Base-by-base conservation (phyloP, 371 early-diverging fungal genomes). In the Mortierella sp. region DNA sequence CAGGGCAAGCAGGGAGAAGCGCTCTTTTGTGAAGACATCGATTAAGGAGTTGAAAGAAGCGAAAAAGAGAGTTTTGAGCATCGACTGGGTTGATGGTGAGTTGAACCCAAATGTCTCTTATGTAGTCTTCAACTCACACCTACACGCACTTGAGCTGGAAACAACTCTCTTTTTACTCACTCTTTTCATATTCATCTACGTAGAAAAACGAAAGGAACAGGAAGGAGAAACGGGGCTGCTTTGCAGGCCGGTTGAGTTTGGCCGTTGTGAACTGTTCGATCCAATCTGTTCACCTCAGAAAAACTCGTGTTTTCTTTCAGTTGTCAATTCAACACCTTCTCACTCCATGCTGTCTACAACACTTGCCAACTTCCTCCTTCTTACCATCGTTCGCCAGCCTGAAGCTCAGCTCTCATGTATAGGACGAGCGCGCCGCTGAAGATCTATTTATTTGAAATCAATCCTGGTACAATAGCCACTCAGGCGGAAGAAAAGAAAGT, bases 1-100 rank as follows among this genome's bases (percentile, higher is more conserved):
- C 67, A 37, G 40, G 24, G 67, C 34, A 34, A 37, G 24, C 3
- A 21, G 9, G 16, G 34, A 37, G 13, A 3, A 34, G 37, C 67
- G 34, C 37, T 40, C 37, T 16, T 31, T 16, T 5, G 16, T 31
- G 59, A 28, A 4, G 14, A 59, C 46, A 37, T 0, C 31, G 72
- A 61, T 71, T 71, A 71, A 71, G 72, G 72, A 71, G 72, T 71
- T 71, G 72, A 71, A 51, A 28, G 50, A 51, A 51, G 51, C 24
- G 28, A 16, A 67, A 64, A 67, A 67, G 67, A 67, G 67, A 67
- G 67, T 67, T 54, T 67, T 9, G 67, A 67, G 64, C 40, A 37
- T 64, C 64, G 24, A 64, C 64, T 37, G 64, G 64, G 37, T 37
- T 64, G 64, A 21, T 6, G 3, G 24, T 21, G 64, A 37, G 24